phyloP scores from a whole-genome alignment of 108 stramenopile genomes.

The Aureococcus anophagefferens region DNA sequence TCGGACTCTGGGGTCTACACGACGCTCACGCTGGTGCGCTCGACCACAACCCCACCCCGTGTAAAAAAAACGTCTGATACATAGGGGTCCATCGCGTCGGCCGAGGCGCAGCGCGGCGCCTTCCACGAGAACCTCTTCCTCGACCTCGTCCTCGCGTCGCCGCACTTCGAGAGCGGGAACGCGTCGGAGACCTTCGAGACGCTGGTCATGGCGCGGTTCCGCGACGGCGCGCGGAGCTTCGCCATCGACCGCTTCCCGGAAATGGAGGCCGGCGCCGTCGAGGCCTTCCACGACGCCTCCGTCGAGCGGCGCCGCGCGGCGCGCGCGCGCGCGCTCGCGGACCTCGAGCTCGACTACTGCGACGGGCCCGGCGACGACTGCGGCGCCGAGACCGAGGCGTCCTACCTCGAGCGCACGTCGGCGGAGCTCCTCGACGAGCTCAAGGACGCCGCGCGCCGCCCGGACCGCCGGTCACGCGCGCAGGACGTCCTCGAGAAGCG shows the following conservation, averaged over 20 bases:
- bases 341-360: too few relatives aligned
- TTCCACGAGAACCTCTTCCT: slow-evolving; percentile 7
- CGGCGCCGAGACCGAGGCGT: too few relatives aligned
- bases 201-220: slow-evolving; percentile 10
- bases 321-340: too few relatives aligned
- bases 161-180: not conserved
- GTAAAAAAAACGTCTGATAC: too few relatives aligned
- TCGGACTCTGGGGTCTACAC: not conserved
- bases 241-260: slow-evolving; percentile 27
- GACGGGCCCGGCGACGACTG: too few relatives aligned
- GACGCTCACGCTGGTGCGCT: not conserved
- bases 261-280: slow-evolving; percentile 18
- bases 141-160: not conserved
- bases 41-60: too few relatives aligned
- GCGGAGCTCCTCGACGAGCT: too few relatives aligned
- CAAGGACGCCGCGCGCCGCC: too few relatives aligned
- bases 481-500: too few relatives aligned
- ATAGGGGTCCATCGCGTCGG: not conserved
- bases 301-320: not conserved
- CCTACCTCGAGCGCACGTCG: too few relatives aligned
- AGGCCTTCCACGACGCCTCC: slow-evolving; percentile 3
- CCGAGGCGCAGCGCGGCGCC: not conserved
- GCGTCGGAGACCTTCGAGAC: not conserved
- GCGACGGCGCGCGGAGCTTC: slow-evolving; percentile 4
- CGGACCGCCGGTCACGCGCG: too few relatives aligned